Percentiles rank a stretch among this genome's conserved stretches.
Evolutionary conservation across 139 green algal species (phyloP).

Genomic region (Choricystis sp.): DNA sequence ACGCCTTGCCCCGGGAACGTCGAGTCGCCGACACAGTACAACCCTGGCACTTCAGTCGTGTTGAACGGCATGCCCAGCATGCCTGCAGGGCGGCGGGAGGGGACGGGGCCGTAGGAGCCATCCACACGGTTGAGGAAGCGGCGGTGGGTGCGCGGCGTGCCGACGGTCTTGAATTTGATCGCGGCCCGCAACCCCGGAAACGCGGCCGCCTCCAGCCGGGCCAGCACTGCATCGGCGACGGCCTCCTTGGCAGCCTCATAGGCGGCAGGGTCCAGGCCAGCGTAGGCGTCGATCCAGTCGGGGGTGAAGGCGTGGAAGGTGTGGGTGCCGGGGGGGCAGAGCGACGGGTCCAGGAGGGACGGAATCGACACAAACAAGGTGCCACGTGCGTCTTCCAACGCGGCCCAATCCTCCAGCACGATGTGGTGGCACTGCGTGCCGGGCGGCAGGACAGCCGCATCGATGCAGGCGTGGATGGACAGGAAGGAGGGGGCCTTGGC

Average conservation of each 20-base stretch:
- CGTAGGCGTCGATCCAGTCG: conserved; percentile 84
- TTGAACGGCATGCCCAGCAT: conserved; percentile 96
- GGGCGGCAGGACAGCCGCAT: conserved; percentile 42
- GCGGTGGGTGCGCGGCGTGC: conserved; percentile 79
- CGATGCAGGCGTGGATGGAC: conserved; percentile 77
- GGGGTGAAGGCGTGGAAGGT: conserved; percentile 89
- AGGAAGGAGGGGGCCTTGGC: conserved; percentile 89
- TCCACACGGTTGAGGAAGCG: conserved; percentile 74
- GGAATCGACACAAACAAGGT: conserved; percentile 92
- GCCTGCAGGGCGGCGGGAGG: conserved; percentile 56
- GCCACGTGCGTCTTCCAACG: conserved; percentile 62
- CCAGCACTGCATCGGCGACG: conserved; percentile 50
- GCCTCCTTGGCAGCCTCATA: conserved; percentile 65
- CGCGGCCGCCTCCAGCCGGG: conserved; percentile 58
- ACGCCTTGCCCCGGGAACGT: conserved; percentile 88
- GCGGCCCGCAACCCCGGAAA: conserved; percentile 59
- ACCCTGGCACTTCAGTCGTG: conserved; percentile 44
- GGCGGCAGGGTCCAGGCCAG: conserved; percentile 13
- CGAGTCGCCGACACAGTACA: conserved; percentile 94
- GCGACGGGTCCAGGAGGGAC: conserved; percentile 68
- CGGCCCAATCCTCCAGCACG: conserved; percentile 78
- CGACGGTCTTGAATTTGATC: conserved; percentile 59
- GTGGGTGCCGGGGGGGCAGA: conserved; percentile 66
- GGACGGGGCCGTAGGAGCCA: conserved; percentile 89
- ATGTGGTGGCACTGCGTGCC: conserved; percentile 78